phyloP scores from a whole-genome alignment of 2,329 filamentous ascomycete species.

The Alternaria sp. region DNA sequence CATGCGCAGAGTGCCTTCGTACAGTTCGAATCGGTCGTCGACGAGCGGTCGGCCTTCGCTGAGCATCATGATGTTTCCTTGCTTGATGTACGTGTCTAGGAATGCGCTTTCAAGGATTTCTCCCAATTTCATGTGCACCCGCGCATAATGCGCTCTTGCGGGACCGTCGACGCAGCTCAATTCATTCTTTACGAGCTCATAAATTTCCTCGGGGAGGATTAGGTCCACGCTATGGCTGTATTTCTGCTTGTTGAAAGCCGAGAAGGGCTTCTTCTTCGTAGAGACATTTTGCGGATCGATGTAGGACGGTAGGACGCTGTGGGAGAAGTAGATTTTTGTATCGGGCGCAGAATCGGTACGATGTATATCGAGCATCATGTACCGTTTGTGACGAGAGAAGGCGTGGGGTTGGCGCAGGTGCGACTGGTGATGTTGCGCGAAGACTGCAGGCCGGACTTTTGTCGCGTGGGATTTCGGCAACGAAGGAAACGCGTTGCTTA shows the following conservation, averaged over 20 bases:
- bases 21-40: slow-evolving; percentile 76
- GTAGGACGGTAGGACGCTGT: slow-evolving; percentile 71
- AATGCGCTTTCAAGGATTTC: slow-evolving; percentile 78
- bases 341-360: slow-evolving; percentile 45
- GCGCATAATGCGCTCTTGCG: slow-evolving; percentile 64
- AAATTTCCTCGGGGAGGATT: slow-evolving; percentile 72
- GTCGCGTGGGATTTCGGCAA: slow-evolving; percentile 14
- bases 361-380: slow-evolving; percentile 48
- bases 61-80: slow-evolving; percentile 82
- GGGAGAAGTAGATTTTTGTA: slow-evolving; percentile 77
- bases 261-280: slow-evolving; percentile 78
- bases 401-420: background rate
- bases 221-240: slow-evolving; percentile 77
- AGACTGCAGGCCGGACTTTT: slow-evolving; percentile 9
- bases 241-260: slow-evolving; percentile 68
- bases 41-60: slow-evolving; percentile 76
- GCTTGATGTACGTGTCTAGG: slow-evolving; percentile 83
- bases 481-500: slow-evolving; percentile 13
- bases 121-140: slow-evolving; percentile 75
- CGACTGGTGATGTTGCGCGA: slow-evolving; percentile 1
- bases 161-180: slow-evolving; percentile 55
- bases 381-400: background rate
- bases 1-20: slow-evolving; percentile 74
- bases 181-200: slow-evolving; percentile 63
- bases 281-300: slow-evolving; percentile 66